Evolutionary conservation across 208 protist species (phyloP).

Genomic region (Wallacemonas rigidus): DNA sequence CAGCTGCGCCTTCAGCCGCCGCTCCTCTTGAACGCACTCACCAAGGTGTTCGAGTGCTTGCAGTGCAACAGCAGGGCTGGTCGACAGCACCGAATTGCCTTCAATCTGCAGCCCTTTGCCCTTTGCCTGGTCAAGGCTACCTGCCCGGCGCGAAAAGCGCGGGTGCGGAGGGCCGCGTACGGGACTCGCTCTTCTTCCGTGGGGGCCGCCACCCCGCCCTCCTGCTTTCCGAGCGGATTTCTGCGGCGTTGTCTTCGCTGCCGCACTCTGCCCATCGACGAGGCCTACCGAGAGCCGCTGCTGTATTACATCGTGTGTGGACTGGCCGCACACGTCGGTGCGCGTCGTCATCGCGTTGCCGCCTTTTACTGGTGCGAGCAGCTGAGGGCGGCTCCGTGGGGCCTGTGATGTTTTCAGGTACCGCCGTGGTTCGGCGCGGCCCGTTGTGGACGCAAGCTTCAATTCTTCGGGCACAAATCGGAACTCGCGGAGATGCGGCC

Average conservation of each 20-base stretch:
- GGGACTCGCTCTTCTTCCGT: neutral
- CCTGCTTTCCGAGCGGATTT: neutral
- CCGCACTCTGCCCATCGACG: neutral
- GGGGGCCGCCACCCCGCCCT: neutral
- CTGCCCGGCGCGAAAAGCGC: neutral
- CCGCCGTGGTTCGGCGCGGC: neutral
- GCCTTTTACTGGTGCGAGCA: slow-evolving; percentile 2
- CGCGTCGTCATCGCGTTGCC: neutral
- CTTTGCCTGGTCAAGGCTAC: neutral
- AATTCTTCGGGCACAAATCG: slow-evolving; percentile 4
- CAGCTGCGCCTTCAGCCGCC: slow-evolving; percentile 60
- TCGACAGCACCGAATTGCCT: slow-evolving; percentile 65
- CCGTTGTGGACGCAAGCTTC: slow-evolving; percentile 8
- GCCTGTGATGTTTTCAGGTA: slow-evolving; percentile 15
- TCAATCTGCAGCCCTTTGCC: slow-evolving; percentile 58
- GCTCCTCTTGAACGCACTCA: slow-evolving; percentile 59
- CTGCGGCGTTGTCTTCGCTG: neutral
- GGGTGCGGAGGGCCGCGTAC: neutral
- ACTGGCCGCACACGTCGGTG: neutral
- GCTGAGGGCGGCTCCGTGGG: slow-evolving; percentile 1
- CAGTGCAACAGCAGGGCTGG: slow-evolving; percentile 43
- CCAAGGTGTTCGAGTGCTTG: slow-evolving; percentile 55
- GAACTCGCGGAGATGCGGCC: slow-evolving; percentile 6
- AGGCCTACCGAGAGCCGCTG: slow-evolving; percentile 1
- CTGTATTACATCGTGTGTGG: neutral